Evolutionary conservation across 805 yeast species (phyloP).

Genomic region (Ogataea siamensis): DNA sequence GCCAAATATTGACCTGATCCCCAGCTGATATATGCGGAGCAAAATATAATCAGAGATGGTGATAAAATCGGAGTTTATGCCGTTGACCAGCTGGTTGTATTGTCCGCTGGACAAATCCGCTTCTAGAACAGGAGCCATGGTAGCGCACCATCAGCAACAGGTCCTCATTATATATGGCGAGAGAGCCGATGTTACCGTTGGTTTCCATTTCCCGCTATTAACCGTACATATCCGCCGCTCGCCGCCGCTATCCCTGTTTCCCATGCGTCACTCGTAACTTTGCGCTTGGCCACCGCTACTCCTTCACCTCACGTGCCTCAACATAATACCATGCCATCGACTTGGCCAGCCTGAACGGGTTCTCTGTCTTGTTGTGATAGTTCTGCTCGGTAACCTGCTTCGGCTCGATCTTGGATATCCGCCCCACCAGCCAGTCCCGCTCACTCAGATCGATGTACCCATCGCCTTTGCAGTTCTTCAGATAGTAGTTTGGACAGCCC

Average conservation of each 20-base stretch:
- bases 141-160: too few relatives aligned
- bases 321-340: conserved; percentile 66
- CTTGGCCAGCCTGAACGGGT: conserved; percentile 64
- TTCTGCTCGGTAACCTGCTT: conserved; percentile 48
- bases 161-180: not conserved
- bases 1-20: conserved; percentile 48
- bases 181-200: conserved; percentile 1
- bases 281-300: too few relatives aligned
- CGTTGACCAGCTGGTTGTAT: conserved; percentile 10
- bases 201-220: conserved; percentile 5
- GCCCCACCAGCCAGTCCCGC: conserved; percentile 83
- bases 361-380: conserved; percentile 37
- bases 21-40: conserved; percentile 42
- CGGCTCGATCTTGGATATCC: conserved; percentile 58
- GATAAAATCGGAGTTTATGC: conserved; percentile 17
- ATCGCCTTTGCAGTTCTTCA: conserved; percentile 40
- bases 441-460: conserved; percentile 31
- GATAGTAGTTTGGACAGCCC: conserved; percentile 81
- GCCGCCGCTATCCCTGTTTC: not conserved
- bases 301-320: conserved; percentile 47
- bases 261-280: not conserved
- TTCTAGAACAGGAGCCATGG: conserved; percentile 26
- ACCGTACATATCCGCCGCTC: conserved; percentile 6
- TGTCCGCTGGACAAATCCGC: conserved; percentile 5
- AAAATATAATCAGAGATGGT: conserved; percentile 46